Evolutionary conservation across 2,329 filamentous ascomycete species (phyloP).

Genomic region (Aspergillus aculeatus): DNA sequence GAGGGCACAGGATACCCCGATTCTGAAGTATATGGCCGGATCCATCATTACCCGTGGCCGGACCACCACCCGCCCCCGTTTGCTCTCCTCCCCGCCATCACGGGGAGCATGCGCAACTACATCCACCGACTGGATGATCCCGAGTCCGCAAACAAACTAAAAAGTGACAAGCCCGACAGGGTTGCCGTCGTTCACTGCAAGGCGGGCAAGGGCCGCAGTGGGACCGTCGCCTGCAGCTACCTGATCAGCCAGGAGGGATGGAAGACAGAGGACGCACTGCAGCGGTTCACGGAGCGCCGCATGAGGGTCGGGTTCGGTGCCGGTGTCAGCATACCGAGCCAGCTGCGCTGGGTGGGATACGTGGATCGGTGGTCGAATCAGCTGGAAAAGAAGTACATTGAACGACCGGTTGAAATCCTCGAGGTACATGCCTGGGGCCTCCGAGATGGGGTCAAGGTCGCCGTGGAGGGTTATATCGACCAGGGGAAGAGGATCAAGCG

Average conservation of each 20-base stretch:
- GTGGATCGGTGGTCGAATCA: constrained; percentile 80
- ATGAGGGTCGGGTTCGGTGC: constrained; percentile 88
- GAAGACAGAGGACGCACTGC: constrained; percentile 62
- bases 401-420: constrained; percentile 77
- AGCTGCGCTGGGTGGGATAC: constrained; percentile 83
- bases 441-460: constrained; percentile 81
- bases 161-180: constrained; percentile 33
- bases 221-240: constrained; percentile 83
- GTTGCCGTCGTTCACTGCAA: constrained; percentile 96
- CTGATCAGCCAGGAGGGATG: constrained; percentile 82
- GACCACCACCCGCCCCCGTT: constrained; percentile 98
- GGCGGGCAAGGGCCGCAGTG: constrained; percentile 90
- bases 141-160: neutral
- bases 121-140: constrained; percentile 48
- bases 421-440: constrained; percentile 91
- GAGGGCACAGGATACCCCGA: constrained; percentile 97
- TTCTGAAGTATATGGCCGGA: constrained; percentile 76
- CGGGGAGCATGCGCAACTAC: constrained; percentile 93
- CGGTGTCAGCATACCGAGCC: constrained; percentile 90
- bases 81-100: constrained; percentile 78
- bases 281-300: constrained; percentile 72
- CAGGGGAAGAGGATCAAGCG: constrained; percentile 82
- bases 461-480: constrained; percentile 81
- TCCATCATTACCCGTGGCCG: constrained; percentile 92
- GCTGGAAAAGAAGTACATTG: constrained; percentile 72